Conservation (phyloP, 257 asterid genomes). For the Solanum appendiculatum region DNA sequence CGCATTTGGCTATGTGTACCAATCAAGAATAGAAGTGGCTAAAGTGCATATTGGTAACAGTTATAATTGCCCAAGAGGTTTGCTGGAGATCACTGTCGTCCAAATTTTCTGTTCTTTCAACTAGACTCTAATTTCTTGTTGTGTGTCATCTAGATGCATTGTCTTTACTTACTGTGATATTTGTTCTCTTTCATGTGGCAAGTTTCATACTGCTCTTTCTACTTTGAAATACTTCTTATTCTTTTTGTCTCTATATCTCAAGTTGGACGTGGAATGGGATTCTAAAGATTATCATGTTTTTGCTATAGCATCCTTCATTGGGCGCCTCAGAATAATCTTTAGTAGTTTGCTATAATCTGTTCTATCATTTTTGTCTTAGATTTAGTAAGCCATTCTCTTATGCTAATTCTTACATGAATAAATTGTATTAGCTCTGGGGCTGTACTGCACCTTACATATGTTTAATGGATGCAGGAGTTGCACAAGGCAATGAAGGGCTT, state of each 20-base stretch:
- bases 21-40: background rate
- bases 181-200: background rate
- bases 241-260: background rate
- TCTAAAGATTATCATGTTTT: background rate
- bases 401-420: background rate
- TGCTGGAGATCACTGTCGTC: background rate
- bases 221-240: background rate
- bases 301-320: background rate
- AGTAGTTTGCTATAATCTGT: background rate
- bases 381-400: background rate
- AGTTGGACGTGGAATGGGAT: background rate
- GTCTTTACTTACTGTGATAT: background rate
- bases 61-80: background rate
- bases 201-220: background rate
- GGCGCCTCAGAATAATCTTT: background rate
- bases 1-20: background rate
- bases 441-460: background rate
- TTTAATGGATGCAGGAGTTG: slow-evolving; percentile 31
- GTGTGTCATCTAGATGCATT: background rate
- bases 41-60: background rate
- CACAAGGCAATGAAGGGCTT: slow-evolving; percentile 89
- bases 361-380: background rate
- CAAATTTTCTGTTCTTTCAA: background rate
- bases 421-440: background rate
- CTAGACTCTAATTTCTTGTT: background rate